phyloP scores from a whole-genome alignment of 768 basidiomycete genomes.

The Macrolepiota albuminosa region DNA sequence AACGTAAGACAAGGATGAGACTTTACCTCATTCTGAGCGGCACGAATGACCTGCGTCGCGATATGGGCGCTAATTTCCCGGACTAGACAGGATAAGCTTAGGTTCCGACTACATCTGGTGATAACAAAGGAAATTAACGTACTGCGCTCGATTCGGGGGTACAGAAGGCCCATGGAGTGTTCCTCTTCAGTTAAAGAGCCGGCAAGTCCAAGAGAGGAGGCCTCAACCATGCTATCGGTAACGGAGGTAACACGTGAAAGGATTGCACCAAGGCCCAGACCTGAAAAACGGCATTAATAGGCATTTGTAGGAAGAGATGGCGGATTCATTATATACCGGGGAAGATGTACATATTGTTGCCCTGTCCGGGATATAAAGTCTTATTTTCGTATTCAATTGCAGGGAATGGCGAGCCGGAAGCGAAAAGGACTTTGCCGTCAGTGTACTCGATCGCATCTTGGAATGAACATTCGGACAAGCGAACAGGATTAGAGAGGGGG shows the following conservation, averaged over 20 bases:
- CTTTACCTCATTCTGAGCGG: conserved; percentile 70
- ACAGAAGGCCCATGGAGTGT: conserved; percentile 59
- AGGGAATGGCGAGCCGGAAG: conserved; percentile 85
- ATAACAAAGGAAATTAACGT: conserved; percentile 11
- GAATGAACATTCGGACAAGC: conserved; percentile 79
- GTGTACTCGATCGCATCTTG: conserved; percentile 69
- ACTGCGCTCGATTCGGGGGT: conserved; percentile 79
- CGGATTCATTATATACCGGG: conserved; percentile 36
- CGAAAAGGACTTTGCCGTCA: conserved; percentile 75
- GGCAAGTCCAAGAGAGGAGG: conserved; percentile 76
- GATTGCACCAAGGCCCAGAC: conserved; percentile 78
- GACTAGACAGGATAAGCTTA: conserved; percentile 29
- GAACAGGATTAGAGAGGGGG: conserved; percentile 86
- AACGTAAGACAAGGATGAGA: neutral
- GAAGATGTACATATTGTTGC: conserved; percentile 93
- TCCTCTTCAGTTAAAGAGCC: conserved; percentile 71
- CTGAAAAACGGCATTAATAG: conserved; percentile 27
- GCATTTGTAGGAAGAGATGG: neutral
- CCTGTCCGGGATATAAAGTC: conserved; percentile 75
- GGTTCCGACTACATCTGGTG: conserved; percentile 2
- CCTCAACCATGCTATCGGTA: conserved; percentile 87
- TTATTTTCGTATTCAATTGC: conserved; percentile 50
- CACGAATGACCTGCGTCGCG: conserved; percentile 69
- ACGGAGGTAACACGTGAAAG: conserved; percentile 63
- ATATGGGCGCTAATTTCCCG: conserved; percentile 80